Conservation (phyloP, 768 basidiomycete species). For the Agrocybe praecox region DNA sequence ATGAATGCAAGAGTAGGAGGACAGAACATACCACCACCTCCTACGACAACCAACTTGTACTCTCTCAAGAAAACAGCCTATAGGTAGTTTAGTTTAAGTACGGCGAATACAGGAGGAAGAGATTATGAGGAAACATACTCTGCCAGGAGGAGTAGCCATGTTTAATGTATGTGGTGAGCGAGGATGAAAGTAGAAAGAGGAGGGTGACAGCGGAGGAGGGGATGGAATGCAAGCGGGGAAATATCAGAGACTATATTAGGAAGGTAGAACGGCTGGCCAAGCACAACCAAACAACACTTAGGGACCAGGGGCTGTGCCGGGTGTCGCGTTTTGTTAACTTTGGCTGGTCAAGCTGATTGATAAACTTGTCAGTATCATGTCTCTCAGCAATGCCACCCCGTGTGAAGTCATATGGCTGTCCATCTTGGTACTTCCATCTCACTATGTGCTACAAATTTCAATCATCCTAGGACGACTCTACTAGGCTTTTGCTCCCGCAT, state of each 20-base stretch:
- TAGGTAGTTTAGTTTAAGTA: constrained; percentile 4
- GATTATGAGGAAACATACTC: constrained; percentile 27
- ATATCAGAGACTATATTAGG: constrained; percentile 17
- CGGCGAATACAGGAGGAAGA: no score
- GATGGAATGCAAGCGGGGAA: constrained; percentile 15
- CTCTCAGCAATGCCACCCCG: no score
- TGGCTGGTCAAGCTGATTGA: no score
- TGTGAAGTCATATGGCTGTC: no score
- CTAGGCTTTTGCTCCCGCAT: no score
- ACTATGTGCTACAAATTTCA: no score
- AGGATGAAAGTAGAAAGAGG: constrained; percentile 10
- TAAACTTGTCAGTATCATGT: no score
- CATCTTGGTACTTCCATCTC: no score
- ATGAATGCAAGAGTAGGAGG: constrained; percentile 1
- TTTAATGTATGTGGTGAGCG: constrained; percentile 8
- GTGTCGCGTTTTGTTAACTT: neutral
- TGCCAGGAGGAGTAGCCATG: constrained; percentile 36
- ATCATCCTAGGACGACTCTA: no score
- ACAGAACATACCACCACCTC: constrained; percentile 77
- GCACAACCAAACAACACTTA: constrained; percentile 14
- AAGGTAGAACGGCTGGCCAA: constrained; percentile 18
- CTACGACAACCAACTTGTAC: constrained; percentile 98
- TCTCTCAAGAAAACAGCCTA: constrained; percentile 92
- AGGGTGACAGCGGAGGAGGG: constrained; percentile 19
- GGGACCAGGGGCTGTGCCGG: neutral